Evolutionary conservation across 2,329 filamentous ascomycete genomes (phyloP), one percentile per base, ranked within the genome.

Genomic region (Penicillium sp.): DNA sequence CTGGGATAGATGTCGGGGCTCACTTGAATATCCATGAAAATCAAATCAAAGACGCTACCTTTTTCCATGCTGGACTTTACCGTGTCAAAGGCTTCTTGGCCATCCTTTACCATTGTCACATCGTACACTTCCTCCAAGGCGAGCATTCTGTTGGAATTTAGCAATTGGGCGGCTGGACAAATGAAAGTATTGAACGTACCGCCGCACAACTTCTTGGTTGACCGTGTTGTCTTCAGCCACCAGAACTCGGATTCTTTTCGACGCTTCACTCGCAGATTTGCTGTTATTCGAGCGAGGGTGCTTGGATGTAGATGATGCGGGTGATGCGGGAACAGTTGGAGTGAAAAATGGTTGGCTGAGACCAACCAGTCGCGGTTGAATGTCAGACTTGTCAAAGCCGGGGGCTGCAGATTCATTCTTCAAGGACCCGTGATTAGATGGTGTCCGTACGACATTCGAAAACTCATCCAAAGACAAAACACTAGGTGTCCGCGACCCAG

Each of bases 11-110:
- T 7, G 20, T 4, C 10, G 7, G 21, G 10, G 26, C 23, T 12
- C 52, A 65, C 63, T 51, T 65, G 90, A 7, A 96, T 88, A 64
- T 97, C 92, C 92, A 96, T 97, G 67, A 96, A 94, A 56, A 97
- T 93, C 21, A 97, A 79, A 61, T 96, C 90, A 67, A 93, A 96
- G 2, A 82, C 82, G 48, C 82, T 79, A 46, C 86, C 82, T 23
- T 81, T 82, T 43, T 86, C 84, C 88, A 96, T 94, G 57, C 86
- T 88, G 13, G 85, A 85, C 68, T 91, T 92, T 59, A 96, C 91
- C 23, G 88, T 79, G 55, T 96, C 91, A 52, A 91, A 90, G 0
- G 92, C 92, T 72, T 96, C 90, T 70, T 95, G 89, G 0, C 88
- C 89, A 63, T 91, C 88, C 67, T 90, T 90, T 46, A 91, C 92